phyloP scores from a whole-genome alignment of 768 basidiomycete genomes.

The Russula earlei region DNA sequence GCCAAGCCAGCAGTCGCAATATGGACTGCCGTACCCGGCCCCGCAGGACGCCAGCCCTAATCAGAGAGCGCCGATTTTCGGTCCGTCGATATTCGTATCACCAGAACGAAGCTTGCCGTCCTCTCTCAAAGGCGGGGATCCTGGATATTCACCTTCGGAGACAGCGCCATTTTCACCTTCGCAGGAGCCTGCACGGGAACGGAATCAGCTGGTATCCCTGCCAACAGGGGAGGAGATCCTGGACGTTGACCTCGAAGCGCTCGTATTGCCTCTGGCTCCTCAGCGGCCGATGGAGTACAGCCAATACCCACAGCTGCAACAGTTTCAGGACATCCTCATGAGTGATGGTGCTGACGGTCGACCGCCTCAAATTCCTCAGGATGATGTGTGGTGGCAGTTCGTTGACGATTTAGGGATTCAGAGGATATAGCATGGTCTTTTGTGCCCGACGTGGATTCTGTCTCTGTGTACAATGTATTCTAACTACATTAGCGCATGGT shows the following conservation, averaged over 20 bases:
- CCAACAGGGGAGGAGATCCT: not conserved
- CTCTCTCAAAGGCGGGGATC: not conserved
- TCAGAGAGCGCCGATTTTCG: not conserved
- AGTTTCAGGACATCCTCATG: conserved; percentile 10
- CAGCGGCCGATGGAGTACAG: conserved; percentile 10
- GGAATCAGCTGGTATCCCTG: not conserved
- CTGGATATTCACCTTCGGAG: not conserved
- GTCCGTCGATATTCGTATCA: not conserved
- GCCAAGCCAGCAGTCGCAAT: conserved; percentile 1
- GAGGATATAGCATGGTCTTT: not conserved
- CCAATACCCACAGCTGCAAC: conserved; percentile 9
- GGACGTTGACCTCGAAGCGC: conserved; percentile 3
- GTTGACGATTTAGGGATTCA: conserved; percentile 26
- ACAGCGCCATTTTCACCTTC: not conserved
- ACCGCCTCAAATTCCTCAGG: conserved; percentile 22
- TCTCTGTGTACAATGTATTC: not conserved
- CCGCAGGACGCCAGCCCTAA: not conserved
- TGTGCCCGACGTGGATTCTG: not conserved
- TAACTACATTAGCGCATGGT: not conserved
- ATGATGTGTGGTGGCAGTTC: conserved; percentile 34
- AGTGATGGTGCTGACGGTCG: conserved; percentile 6
- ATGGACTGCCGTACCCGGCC: conserved; percentile 1
- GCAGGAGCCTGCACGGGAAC: not conserved
- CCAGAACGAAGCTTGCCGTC: conserved; percentile 2
- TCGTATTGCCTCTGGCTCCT: not conserved